Base-by-base conservation (phyloP, 176 grass and related monocot species). In the Bothriochloa decipiens region DNA sequence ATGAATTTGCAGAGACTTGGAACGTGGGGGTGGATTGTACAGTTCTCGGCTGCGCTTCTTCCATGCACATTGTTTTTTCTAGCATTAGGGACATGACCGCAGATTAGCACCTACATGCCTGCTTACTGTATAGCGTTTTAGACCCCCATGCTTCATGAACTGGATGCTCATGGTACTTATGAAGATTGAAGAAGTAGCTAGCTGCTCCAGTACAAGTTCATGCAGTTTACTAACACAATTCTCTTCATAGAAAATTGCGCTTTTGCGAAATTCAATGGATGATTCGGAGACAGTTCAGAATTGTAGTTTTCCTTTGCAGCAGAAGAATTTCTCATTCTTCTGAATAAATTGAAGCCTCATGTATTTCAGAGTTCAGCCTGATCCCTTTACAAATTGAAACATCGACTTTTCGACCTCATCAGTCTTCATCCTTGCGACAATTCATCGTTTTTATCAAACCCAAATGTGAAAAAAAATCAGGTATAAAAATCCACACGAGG, bases 21-120 rank as follows among this genome's bases (percentile, higher is more conserved):
- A 70, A 78, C 68, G 46, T 61, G 76, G 65, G 89, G 72, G 1
- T 75, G 86, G 81, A 80, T 86, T 72, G 27, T 71, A 49, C 61
- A 79, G 14, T 80, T 79, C 82, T 47, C 80, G 35, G 83, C 74
- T 45, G 82, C 84, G 57, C 58, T 92, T 68, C 42, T 94, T 15
- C 68, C 84, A 61, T 94, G 84, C 10, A 85, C 83, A 87, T 70
- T 88, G 60, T 41, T 94, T 88, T 87, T 92, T 91, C 81, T 92
- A 85, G 84, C 50, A 33, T 76, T 85, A 69, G 61, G 39, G n/a
- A 68, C 69, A 72, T 89, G 39, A 82, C 52, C 62, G 2, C 80
- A 87, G 75, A 64, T 79, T 70, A 70, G 80, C 47, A 71, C 66
- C 12, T 15, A 29, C 58, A 18, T 61, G 49, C 4, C 49, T 42